Conservation (phyloP, 2,329 filamentous ascomycete species). For the Tetracladium maxilliforme region DNA sequence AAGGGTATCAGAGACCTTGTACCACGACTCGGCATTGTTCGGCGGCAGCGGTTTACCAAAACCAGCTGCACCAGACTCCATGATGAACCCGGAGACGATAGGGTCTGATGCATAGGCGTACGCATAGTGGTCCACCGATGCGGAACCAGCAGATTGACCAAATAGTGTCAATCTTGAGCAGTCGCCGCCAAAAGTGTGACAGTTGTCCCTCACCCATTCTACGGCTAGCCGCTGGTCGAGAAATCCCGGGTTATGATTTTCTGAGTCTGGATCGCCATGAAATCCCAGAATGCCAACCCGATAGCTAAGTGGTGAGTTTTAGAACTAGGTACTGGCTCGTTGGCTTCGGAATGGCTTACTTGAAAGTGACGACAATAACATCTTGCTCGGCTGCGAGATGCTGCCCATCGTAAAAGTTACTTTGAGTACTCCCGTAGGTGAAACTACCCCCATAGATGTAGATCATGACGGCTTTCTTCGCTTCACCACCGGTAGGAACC, state of each 20-base stretch:
- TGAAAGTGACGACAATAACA: slow-evolving; percentile 28
- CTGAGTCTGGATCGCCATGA: slow-evolving; percentile 4
- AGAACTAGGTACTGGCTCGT: slow-evolving; percentile 1
- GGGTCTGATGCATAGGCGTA: slow-evolving; percentile 9
- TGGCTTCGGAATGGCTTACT: slow-evolving; percentile 23
- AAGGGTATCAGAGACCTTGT: slow-evolving; percentile 7
- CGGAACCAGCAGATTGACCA: slow-evolving; percentile 12
- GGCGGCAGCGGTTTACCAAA: slow-evolving; percentile 5
- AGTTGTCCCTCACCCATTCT: slow-evolving; percentile 45
- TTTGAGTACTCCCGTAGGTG: slow-evolving; percentile 19
- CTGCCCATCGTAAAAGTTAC: slow-evolving; percentile 24
- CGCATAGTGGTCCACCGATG: slow-evolving; percentile 10
- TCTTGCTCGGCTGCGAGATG: slow-evolving; percentile 25
- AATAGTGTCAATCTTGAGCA: slow-evolving; percentile 26
- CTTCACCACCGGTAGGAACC: slow-evolving; percentile 15
- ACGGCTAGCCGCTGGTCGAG: slow-evolving; percentile 44
- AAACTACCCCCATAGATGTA: slow-evolving; percentile 29
- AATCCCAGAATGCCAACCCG: slow-evolving; percentile 9
- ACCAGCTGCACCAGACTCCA: slow-evolving; percentile 14
- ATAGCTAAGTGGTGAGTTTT: slow-evolving; percentile 6
- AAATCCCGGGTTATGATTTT: slow-evolving; percentile 53
- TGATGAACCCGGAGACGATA: slow-evolving; percentile 11
- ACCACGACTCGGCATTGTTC: slow-evolving; percentile 9
- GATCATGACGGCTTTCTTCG: slow-evolving; percentile 24
- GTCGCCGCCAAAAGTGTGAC: slow-evolving; percentile 44